These are phyloP conservation scores for Fagus sylvatica DNA, from an alignment of 306 rosid genomes.

Conservation along the genomic window DNA sequence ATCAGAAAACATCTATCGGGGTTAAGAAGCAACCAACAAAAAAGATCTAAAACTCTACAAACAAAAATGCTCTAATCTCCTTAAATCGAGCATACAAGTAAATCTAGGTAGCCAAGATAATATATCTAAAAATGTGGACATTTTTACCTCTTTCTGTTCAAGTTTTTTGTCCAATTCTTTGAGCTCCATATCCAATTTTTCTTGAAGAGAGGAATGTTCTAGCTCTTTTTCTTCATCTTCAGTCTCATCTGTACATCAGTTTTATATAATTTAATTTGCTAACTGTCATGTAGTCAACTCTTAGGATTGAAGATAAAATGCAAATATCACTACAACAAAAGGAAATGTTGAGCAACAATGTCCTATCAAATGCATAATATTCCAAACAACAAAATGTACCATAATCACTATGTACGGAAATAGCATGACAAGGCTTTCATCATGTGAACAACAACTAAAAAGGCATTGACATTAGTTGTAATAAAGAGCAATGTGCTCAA, in stretches of 20 bases:
- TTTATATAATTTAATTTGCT: constrained; percentile 1
- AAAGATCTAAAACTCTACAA: too few relatives aligned
- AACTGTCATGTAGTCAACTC: not conserved
- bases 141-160: constrained; percentile 89
- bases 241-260: constrained; percentile 50
- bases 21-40: not conserved
- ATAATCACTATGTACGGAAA: constrained; percentile 2
- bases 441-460: not conserved
- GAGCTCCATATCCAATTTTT: constrained; percentile 79
- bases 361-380: not conserved
- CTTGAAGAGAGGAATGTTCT: constrained; percentile 92
- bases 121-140: constrained; percentile 1
- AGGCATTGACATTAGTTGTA: not conserved
- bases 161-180: constrained; percentile 90
- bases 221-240: constrained; percentile 79
- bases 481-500: not conserved
- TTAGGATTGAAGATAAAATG: not conserved
- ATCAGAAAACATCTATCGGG: constrained; percentile 1
- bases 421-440: not conserved
- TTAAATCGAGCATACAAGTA: not conserved
- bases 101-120: not conserved
- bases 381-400: not conserved
- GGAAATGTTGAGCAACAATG: constrained; percentile 5
- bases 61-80: not conserved
- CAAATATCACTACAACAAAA: not conserved